Base-by-base conservation (phyloP, 2,329 filamentous ascomycete genomes). In the Aspergillus sp. region DNA sequence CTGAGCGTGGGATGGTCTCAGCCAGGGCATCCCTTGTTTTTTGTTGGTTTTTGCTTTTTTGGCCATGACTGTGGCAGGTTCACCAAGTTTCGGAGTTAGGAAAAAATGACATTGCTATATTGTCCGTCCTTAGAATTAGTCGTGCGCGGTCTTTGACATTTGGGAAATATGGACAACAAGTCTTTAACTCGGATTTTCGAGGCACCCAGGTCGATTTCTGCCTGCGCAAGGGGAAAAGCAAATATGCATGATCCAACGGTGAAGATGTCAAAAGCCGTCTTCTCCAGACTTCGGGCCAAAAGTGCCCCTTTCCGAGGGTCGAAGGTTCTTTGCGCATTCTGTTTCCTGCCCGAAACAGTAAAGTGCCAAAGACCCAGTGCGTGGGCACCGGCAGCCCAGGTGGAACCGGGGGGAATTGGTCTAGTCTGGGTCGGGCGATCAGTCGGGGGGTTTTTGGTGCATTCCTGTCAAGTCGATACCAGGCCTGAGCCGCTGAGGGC, bases 211-310 rank as follows among this genome's bases (percentile, higher is more conserved):
- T 44, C 30, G 24, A 15, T 24, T 42, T 41, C 13, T 42, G 48
- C 36, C 3, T 5, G 22, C 32, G 34, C 34, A 53, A 36, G 44
- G 41, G 26, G 45, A 53, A 45, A 36, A 34, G 12, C 13, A 36
- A 36, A 34, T 18, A 44, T 53, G 49, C 39, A 39, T 52, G 24
- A 43, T 26, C 38, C 42, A 53, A 53, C 41, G 41, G 50, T 45
- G 49, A 32, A 30, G 38, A 30, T 52, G 30, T 53, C 50, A 53
- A 47, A 24, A 13, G 50, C 24, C 12, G 48, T n/a, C 30, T 53
- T 53, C 50, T 53, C 50, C 50, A 53, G 50, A 45, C 50, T 53
- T 53, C 41, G 41, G 52, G 34, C 34, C 18, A 48, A 42, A 48
- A 15, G 5, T 24, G 34, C 53, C 53, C 44, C 44, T 55, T 55